A percentile compares a stretch with the other conserved stretches of the same genome.
These are phyloP conservation scores for Fusarium sp. DNA, from an alignment of 2,329 filamentous ascomycete genomes.

Conservation along the genomic window DNA sequence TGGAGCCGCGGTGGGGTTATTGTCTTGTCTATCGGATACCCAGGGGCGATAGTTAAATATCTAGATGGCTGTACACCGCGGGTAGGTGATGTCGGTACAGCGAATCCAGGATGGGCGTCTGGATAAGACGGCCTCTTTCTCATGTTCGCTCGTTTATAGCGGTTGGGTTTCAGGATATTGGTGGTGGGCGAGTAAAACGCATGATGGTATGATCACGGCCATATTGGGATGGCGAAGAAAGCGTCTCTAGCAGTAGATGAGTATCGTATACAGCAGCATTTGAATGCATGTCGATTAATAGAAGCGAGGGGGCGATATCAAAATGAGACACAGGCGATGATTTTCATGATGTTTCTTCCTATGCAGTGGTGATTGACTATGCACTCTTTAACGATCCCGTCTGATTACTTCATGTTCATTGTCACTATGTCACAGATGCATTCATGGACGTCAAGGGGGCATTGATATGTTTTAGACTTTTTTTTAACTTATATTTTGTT, in stretches of 20 bases:
- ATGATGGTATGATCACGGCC: slow-evolving; percentile 25
- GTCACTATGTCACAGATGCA: background rate
- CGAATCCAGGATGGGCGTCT: slow-evolving; percentile 27
- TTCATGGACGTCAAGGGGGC: no score
- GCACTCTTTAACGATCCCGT: no score
- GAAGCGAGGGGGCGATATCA: slow-evolving; percentile 29
- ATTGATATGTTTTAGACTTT: slow-evolving; percentile 24
- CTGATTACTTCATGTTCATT: background rate
- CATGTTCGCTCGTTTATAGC: slow-evolving; percentile 39
- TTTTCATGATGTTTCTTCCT: no score
- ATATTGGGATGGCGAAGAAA: slow-evolving; percentile 31
- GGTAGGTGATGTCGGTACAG: slow-evolving; percentile 38
- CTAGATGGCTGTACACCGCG: slow-evolving; percentile 41
- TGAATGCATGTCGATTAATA: slow-evolving; percentile 42
- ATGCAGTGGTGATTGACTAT: background rate
- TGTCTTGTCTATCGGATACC: slow-evolving; percentile 49
- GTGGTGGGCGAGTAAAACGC: slow-evolving; percentile 40
- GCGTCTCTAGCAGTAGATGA: slow-evolving; percentile 32
- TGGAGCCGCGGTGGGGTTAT: slow-evolving; percentile 44
- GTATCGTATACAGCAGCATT: slow-evolving; percentile 36
- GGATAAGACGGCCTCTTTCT: slow-evolving; percentile 11
- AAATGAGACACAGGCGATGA: background rate
- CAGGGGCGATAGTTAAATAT: slow-evolving; percentile 45
- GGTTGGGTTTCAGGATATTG: slow-evolving; percentile 39
- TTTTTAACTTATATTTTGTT: slow-evolving; percentile 27